Base-by-base conservation (phyloP, 169 alveolate species). In the Eimeria acervulina region DNA sequence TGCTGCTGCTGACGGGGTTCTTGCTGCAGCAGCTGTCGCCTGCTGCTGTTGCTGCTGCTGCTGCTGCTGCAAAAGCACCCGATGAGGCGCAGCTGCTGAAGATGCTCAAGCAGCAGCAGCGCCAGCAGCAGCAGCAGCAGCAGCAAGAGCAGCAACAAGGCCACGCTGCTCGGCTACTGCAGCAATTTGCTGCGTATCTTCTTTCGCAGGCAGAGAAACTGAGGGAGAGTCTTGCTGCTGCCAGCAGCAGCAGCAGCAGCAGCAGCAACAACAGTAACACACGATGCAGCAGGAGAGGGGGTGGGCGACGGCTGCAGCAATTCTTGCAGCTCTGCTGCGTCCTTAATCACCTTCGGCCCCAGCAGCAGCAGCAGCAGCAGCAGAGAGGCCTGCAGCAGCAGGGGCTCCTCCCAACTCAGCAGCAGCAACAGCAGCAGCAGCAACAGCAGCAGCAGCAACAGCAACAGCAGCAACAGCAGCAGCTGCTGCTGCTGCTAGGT, bases 11-110 rank as follows among this genome's bases (percentile, higher is more conserved):
- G 28, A 8, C 40, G 36, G 78, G 78, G 0, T 66, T 66, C 78
- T 66, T 66, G 78, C 78, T 66, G 78, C 78, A n/a, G 78, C 78
- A 66, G 78, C 59, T 51, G 2, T 51, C 59, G 59, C 59, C 59
- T 51, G 59, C 59, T 51, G 59, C 59, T 51, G 59, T 17, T 51
- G 59, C 59, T 51, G 28, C 78, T 66, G 40, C 78, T 1, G 78
- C 78, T 66, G 78, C 78, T 31, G 36, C 36, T 66, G 78, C 13
- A 0, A 21, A 66, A 66, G 78, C 28, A 26, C 15, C 40, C 13
- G 78, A 66, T 26, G 78, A 26, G 40, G 78, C 78, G 40, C 15
- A 26, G 36, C 78, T 26, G 40, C 15, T 51, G 15, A 51, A 51
- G 59, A 10, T 51, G 59, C 59, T 51, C 21, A 0, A 17, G 15